phyloP scores from a whole-genome alignment of 2,329 filamentous ascomycete species.

The Sporothrix protearum region DNA sequence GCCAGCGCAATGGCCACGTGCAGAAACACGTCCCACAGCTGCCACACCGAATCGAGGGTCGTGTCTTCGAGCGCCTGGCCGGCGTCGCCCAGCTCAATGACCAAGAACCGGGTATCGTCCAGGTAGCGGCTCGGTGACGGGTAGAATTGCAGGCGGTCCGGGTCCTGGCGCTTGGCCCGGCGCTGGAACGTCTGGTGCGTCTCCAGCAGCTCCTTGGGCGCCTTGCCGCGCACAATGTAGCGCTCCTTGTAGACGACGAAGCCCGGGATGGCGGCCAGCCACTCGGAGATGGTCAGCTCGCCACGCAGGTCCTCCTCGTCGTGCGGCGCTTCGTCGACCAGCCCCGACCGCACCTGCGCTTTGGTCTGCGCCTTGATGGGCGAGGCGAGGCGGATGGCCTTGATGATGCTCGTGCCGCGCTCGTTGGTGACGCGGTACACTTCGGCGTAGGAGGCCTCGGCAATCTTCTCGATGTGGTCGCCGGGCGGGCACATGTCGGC shows the following conservation, averaged over 20 bases:
- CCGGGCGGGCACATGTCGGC: slow-evolving; percentile 53
- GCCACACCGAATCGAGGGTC: slow-evolving; percentile 44
- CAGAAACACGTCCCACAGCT: slow-evolving; percentile 63
- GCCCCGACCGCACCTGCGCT: slow-evolving; percentile 49
- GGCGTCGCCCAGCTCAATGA: slow-evolving; percentile 62
- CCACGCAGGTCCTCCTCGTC: slow-evolving; percentile 53
- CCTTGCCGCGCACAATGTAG: slow-evolving; percentile 56
- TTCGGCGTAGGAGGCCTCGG: slow-evolving; percentile 64
- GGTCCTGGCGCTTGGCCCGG: slow-evolving; percentile 52
- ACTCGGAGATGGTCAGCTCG: slow-evolving; percentile 61
- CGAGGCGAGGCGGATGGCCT: slow-evolving; percentile 58
- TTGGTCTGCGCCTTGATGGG: slow-evolving; percentile 58
- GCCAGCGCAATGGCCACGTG: slow-evolving; percentile 58
- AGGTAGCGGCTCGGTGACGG: slow-evolving; percentile 59
- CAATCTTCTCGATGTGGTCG: slow-evolving; percentile 58
- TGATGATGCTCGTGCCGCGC: slow-evolving; percentile 61
- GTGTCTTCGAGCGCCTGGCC: slow-evolving; percentile 59
- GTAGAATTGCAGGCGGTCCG: slow-evolving; percentile 57
- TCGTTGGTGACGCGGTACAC: slow-evolving; percentile 61
- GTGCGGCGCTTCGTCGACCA: slow-evolving; percentile 59
- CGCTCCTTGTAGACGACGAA: slow-evolving; percentile 65
- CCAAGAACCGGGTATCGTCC: slow-evolving; percentile 56
- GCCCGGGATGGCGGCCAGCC: slow-evolving; percentile 60
- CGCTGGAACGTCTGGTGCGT: slow-evolving; percentile 59
- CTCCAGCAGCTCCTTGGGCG: slow-evolving; percentile 51